phyloP scores from a whole-genome alignment of 83 land plant species.

The Isoetes engelmannii region DNA sequence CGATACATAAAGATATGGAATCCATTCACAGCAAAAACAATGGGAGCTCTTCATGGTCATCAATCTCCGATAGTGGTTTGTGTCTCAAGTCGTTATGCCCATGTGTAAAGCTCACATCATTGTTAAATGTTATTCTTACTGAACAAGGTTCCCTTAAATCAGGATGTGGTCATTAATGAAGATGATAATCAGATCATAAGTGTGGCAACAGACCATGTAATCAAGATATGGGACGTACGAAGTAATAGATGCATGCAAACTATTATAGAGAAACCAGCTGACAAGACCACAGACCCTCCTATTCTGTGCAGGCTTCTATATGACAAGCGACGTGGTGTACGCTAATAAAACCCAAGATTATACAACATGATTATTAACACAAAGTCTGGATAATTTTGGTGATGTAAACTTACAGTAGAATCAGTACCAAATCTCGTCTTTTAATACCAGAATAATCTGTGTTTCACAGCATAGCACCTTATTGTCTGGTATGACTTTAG shows the following conservation, averaged over 20 bases:
- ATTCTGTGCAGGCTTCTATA: constrained; percentile 21
- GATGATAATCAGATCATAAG: constrained; percentile 30
- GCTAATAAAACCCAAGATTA: neutral
- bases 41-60: constrained; percentile 31
- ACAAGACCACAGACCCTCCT: constrained; percentile 22
- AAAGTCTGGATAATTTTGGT: too few species aligned
- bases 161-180: constrained; percentile 40
- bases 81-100: neutral
- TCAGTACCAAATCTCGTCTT: too few species aligned
- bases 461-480: too few species aligned
- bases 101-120: neutral
- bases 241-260: constrained; percentile 34
- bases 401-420: too few species aligned
- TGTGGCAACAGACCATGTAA: constrained; percentile 27
- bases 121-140: too few species aligned
- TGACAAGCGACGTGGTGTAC: constrained; percentile 17
- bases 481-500: neutral
- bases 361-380: too few species aligned
- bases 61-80: constrained; percentile 32
- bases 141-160: neutral
- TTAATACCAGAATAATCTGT: too few species aligned
- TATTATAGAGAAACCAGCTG: constrained; percentile 18
- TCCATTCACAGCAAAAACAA: constrained; percentile 35
- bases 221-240: constrained; percentile 39
- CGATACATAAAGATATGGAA: constrained; percentile 37